Base-by-base conservation (phyloP, 2,329 filamentous ascomycete species). In the Ascochyta fabae region DNA sequence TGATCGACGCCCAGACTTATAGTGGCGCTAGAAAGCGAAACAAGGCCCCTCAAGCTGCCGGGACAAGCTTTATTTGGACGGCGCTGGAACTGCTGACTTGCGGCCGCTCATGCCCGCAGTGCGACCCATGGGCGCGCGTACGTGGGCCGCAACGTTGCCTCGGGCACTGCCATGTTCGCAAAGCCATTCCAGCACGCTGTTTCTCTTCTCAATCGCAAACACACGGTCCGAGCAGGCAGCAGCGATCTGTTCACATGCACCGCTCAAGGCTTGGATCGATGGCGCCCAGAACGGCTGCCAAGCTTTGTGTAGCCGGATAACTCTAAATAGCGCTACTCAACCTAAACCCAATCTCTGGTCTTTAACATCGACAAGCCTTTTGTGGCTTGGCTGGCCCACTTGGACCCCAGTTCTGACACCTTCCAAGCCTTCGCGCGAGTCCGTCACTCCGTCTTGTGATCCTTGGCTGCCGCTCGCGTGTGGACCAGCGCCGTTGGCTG, bases 21-120 rank as follows among this genome's bases (percentile, higher is more conserved):
- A 63, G 68, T 72, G 70, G 71, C 70, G 69, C 65, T 62, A 65
- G 66, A 72, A 67, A 69, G 69, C 60, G 65, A 69, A 68, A 70
- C 67, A 72, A 70, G 67, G 66, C 68, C 69, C 47, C 59, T 64
- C 67, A 65, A 65, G 62, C 64, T 61, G 69, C 66, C 67, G 65
- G 57, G 65, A 66, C 70, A 73, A 75, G 72, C 71, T 75, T 74
- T 75, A 65, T 68, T 69, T 66, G 67, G 68, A 71, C 66, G 68
- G 68, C 66, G 68, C 67, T 71, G 64, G 59, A 29, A 31, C 62
- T 67, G 61, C 60, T 59, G 56, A 62, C 62, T 58, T 60, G 62
- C 59, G 62, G 53, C 58, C 54, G 45, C 47, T 52, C 60, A 45
- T 53, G 51, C 53, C 57, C 56, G 54, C 54, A 9, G 64, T 61